Evolutionary conservation across 1,284 basidiomycete genomes (phyloP).

Genomic region (Moesziomyces sp.): DNA sequence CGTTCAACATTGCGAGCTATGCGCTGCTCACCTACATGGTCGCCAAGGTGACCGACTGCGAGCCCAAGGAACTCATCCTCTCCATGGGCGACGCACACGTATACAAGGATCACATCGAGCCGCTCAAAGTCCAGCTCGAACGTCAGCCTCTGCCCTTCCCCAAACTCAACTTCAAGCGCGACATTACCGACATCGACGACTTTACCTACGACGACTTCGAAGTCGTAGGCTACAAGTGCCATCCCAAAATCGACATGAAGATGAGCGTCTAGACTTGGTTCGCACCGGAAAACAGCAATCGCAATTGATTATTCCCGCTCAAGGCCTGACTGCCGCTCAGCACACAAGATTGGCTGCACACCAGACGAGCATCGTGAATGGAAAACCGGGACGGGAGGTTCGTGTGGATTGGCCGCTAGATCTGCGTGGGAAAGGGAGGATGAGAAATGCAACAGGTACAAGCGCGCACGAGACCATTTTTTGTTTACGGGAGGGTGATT

Average conservation of each 20-base stretch:
- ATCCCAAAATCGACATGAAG: slow-evolving; percentile 91
- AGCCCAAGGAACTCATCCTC: slow-evolving; percentile 87
- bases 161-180: slow-evolving; percentile 76
- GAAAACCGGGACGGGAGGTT: slow-evolving; percentile 4
- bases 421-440: neutral
- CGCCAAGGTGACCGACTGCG: slow-evolving; percentile 86
- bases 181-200: slow-evolving; percentile 80
- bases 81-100: slow-evolving; percentile 96
- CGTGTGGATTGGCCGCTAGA: slow-evolving; percentile 15
- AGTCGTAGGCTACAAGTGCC: slow-evolving; percentile 86
- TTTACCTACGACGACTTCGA: slow-evolving; percentile 84
- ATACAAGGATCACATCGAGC: slow-evolving; percentile 90
- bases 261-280: slow-evolving; percentile 81
- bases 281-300: neutral
- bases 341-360: no score
- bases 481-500: slow-evolving; percentile 7
- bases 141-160: slow-evolving; percentile 86
- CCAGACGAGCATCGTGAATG: neutral
- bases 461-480: slow-evolving; percentile 18
- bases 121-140: slow-evolving; percentile 81
- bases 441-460: slow-evolving; percentile 13
- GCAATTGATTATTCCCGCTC: no score
- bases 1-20: slow-evolving; percentile 99
- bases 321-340: no score
- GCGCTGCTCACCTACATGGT: slow-evolving; percentile 96